Conservation (phyloP, 202 grass and related monocot genomes). For the Panicum virgatum region DNA sequence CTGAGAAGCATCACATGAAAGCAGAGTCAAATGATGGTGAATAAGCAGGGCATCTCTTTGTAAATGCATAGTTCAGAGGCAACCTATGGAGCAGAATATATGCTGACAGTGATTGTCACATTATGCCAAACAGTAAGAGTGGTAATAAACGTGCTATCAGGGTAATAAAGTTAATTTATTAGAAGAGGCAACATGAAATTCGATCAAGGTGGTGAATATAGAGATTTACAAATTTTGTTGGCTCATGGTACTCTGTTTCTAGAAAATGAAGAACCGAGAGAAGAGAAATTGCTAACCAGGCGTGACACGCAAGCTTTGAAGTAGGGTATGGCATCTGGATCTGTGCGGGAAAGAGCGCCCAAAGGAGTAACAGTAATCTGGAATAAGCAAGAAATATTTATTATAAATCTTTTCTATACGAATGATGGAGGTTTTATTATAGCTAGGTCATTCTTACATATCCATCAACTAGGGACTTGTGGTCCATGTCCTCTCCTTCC, state of each 20-base stretch:
- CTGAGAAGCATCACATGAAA: constrained; percentile 35
- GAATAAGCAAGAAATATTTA: constrained; percentile 43
- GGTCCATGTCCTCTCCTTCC: constrained; percentile 68
- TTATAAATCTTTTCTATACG: constrained; percentile 5
- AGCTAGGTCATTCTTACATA: constrained; percentile 63
- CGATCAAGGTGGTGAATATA: background rate
- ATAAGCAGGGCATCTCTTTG: background rate
- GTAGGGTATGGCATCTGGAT: constrained; percentile 64
- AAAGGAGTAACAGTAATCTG: constrained; percentile 93
- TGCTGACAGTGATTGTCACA: background rate
- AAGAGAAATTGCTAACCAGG: constrained; percentile 29
- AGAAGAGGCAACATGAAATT: constrained; percentile 5
- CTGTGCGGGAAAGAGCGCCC: constrained; percentile 57
- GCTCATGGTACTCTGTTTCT: constrained; percentile 6
- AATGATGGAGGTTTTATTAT: constrained; percentile 17
- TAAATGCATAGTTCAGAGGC: constrained; percentile 10
- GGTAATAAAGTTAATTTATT: background rate
- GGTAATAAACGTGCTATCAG: background rate
- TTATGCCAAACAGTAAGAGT: background rate
- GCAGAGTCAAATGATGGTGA: background rate
- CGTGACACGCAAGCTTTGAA: constrained; percentile 65
- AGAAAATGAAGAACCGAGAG: constrained; percentile 8
- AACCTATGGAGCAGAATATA: too few species aligned
- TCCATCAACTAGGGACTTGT: constrained; percentile 77
- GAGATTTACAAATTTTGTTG: background rate